These are phyloP conservation scores for Sisymbrium irio DNA, from an alignment of 345 rosid species.

Conservation along the genomic window DNA sequence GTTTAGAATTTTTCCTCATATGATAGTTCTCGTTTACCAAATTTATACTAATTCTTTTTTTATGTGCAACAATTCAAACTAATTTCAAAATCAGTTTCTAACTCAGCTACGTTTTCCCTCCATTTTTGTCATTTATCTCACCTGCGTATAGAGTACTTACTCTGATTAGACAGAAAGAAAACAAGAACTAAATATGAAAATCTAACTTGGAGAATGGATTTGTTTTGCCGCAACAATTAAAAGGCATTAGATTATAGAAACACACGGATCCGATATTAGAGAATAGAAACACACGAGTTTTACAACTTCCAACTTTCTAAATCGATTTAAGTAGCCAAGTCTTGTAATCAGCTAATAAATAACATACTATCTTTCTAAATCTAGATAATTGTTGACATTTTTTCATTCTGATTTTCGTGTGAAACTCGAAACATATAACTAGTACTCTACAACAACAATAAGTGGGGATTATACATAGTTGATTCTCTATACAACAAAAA, in stretches of 20 bases:
- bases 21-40: constrained; percentile 4
- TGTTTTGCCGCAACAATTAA: background rate
- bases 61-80: too few relatives aligned
- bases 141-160: background rate
- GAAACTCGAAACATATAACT: background rate
- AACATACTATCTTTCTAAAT: background rate
- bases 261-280: background rate
- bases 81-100: background rate
- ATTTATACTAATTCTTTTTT: constrained; percentile 5
- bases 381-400: background rate
- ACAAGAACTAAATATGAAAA: background rate
- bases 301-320: background rate
- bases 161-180: background rate
- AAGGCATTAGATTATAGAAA: background rate
- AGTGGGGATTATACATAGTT: background rate
- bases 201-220: background rate
- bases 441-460: constrained; percentile 6
- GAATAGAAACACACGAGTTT: background rate
- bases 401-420: constrained; percentile 2
- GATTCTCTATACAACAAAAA: constrained; percentile 8
- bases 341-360: background rate
- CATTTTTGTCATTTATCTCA: background rate
- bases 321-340: background rate
- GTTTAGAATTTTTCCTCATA: background rate
- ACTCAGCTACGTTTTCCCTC: background rate